Evolutionary conservation across 108 stramenopile genomes (phyloP).

Genomic region (Fragilaria crotonensis): DNA sequence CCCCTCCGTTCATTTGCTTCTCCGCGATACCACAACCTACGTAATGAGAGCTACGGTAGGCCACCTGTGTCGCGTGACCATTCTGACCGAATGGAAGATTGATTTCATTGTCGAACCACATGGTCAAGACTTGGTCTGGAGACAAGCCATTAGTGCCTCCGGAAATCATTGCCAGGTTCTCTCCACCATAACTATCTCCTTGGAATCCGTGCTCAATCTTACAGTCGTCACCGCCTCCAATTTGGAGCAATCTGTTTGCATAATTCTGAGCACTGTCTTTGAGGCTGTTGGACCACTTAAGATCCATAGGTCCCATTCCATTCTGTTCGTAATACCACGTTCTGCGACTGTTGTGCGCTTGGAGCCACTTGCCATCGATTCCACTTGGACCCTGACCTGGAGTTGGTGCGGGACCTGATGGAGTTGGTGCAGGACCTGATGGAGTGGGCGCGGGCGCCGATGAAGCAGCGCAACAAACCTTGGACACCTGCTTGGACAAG

Average conservation of each 20-base stretch:
- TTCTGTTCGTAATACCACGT: not conserved
- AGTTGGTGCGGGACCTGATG: no score
- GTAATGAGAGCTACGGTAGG: not conserved
- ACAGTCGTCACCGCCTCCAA: not conserved
- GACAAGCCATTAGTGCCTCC: not conserved
- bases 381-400: no score
- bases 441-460: no score
- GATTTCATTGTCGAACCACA: slow-evolving; percentile 3
- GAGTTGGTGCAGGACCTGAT: no score
- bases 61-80: not conserved
- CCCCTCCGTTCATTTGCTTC: not conserved
- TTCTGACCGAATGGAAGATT: not conserved
- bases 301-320: not conserved
- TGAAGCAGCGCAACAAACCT: no score
- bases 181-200: not conserved
- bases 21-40: not conserved
- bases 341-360: slow-evolving; percentile 3
- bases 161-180: not conserved
- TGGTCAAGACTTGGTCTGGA: not conserved
- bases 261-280: slow-evolving; percentile 1
- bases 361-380: not conserved
- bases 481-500: no score
- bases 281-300: not conserved
- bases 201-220: not conserved
- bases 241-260: not conserved